Percentiles rank a stretch among this genome's conserved stretches.
Evolutionary conservation across 176 grass and related monocot species (phyloP).

Genomic region (Metroxylon sagu): DNA sequence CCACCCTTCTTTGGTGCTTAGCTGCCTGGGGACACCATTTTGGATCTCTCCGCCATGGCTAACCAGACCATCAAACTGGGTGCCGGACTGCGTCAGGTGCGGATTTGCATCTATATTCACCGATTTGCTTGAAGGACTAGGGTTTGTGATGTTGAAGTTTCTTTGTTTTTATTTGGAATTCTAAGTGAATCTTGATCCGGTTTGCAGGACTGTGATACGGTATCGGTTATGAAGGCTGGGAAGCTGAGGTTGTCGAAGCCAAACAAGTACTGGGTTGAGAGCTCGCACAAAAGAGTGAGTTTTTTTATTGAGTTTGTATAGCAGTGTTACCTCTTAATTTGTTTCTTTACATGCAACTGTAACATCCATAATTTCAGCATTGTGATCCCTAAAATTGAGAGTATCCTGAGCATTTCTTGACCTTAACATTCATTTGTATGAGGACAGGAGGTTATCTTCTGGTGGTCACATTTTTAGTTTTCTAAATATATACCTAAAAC

Average conservation of each 20-base stretch:
- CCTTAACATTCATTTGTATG: too few relatives aligned
- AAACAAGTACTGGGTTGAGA: slow-evolving; percentile 97
- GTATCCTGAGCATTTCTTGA: too few relatives aligned
- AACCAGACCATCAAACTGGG: slow-evolving; percentile 88
- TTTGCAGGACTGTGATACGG: slow-evolving; percentile 57
- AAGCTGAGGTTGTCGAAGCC: slow-evolving; percentile 66
- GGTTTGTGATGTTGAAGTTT: not conserved
- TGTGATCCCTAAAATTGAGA: too few relatives aligned
- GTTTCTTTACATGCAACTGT: too few relatives aligned
- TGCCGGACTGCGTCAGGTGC: slow-evolving; percentile 63
- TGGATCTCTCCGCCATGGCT: slow-evolving; percentile 68
- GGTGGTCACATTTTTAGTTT: too few relatives aligned
- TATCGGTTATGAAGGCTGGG: slow-evolving; percentile 60
- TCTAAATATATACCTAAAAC: too few relatives aligned
- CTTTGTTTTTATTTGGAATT: not conserved
- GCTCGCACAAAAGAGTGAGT: slow-evolving; percentile 80
- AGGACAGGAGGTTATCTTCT: too few relatives aligned
- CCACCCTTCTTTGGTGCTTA: slow-evolving; percentile 10
- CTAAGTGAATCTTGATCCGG: not conserved
- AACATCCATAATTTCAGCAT: too few relatives aligned
- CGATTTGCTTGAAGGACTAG: slow-evolving; percentile 22
- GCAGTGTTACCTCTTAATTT: too few relatives aligned
- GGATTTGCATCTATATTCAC: not conserved
- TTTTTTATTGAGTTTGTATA: not conserved
- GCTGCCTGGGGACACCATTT: slow-evolving; percentile 66